phyloP scores from a whole-genome alignment of 768 basidiomycete species.

The Leccinum ochraceum region DNA sequence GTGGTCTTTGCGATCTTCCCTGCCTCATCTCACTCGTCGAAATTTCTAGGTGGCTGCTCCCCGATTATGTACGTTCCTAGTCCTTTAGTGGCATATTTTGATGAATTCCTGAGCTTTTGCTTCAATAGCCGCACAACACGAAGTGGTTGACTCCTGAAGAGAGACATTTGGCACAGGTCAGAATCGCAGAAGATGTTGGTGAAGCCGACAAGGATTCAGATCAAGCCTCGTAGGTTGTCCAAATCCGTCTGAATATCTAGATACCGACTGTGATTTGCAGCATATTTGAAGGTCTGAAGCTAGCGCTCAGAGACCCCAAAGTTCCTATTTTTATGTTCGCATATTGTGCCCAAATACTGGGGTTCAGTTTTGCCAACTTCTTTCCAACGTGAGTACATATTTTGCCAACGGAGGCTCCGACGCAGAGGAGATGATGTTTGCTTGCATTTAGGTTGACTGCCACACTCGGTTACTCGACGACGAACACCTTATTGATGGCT shows the following conservation, averaged over 20 bases:
- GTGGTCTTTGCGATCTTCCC: too few relatives aligned
- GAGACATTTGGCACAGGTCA: conserved; percentile 59
- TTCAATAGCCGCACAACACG: conserved; percentile 57
- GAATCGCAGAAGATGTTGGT: conserved; percentile 66
- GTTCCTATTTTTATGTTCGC: conserved; percentile 55
- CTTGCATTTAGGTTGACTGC: conserved; percentile 45
- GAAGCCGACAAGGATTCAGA: conserved; percentile 62
- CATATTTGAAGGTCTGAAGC: conserved; percentile 36
- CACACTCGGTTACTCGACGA: conserved; percentile 65
- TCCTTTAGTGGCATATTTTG: not conserved
- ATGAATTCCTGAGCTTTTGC: not conserved
- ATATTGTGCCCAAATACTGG: conserved; percentile 52
- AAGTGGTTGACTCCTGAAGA: conserved; percentile 54
- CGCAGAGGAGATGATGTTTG: not conserved
- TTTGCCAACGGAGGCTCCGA: not conserved
- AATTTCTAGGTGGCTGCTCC: conserved; percentile 50
- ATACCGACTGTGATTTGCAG: conserved; percentile 7
- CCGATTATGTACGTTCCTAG: conserved; percentile 52
- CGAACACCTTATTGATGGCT: conserved; percentile 56
- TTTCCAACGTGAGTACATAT: conserved; percentile 50
- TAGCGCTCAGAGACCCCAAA: conserved; percentile 59
- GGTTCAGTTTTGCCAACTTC: conserved; percentile 62
- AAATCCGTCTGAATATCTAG: not conserved
- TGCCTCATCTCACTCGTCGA: not conserved
- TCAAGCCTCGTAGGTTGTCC: conserved; percentile 52